Evolutionary conservation across 441 rosid genomes (phyloP).

Genomic region (Erodium chrysanthum): DNA sequence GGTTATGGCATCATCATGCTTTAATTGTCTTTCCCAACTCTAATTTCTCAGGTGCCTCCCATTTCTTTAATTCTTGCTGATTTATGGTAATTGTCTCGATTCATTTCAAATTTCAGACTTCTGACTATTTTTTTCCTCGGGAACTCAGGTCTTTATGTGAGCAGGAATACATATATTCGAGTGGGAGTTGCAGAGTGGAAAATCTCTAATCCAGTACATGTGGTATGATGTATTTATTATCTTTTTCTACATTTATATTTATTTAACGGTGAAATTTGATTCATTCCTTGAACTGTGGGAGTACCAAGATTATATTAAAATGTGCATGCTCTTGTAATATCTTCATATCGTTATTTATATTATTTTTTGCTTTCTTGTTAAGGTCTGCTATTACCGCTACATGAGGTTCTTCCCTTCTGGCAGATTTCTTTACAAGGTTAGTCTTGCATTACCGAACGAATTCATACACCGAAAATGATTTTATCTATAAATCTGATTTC

Average conservation of each 20-base stretch:
- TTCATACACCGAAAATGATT: background rate
- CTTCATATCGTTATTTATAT: background rate
- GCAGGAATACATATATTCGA: slow-evolving; percentile 84
- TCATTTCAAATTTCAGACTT: too few species aligned
- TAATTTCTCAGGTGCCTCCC: too few species aligned
- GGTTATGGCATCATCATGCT: too few species aligned
- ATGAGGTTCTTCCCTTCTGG: slow-evolving; percentile 81
- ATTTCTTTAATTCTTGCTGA: too few species aligned
- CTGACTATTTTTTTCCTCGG: slow-evolving; percentile 14
- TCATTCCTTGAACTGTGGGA: background rate
- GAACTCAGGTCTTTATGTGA: slow-evolving; percentile 71
- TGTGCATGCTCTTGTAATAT: background rate
- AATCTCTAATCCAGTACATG: slow-evolving; percentile 78
- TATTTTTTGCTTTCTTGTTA: slow-evolving; percentile 10
- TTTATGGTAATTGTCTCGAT: too few species aligned
- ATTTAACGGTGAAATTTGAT: background rate
- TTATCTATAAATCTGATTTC: slow-evolving; percentile 12
- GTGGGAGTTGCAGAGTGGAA: slow-evolving; percentile 89
- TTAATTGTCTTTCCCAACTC: too few species aligned
- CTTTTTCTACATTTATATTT: too few species aligned
- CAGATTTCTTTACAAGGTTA: slow-evolving; percentile 82
- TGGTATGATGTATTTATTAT: slow-evolving; percentile 34
- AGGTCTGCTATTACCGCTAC: slow-evolving; percentile 91
- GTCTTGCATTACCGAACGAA: slow-evolving; percentile 10
- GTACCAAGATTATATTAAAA: too few species aligned